phyloP scores from a whole-genome alignment of 2,329 filamentous ascomycete species.

The Cladophialophora bantiana region DNA sequence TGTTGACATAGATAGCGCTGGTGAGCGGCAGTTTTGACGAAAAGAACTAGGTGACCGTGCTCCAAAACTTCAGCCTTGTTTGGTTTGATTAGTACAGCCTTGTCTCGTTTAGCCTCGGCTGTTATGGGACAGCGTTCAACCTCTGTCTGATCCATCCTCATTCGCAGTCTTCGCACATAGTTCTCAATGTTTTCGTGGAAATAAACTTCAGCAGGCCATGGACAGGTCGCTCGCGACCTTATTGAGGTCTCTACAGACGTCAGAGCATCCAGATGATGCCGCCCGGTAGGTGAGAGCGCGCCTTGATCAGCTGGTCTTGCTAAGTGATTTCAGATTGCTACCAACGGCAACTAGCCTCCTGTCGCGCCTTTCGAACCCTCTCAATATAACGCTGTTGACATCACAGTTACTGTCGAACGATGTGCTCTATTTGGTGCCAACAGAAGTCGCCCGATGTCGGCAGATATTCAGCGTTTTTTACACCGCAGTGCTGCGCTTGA shows the following conservation, averaged over 20 bases:
- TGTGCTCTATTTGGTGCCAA: slow-evolving; percentile 64
- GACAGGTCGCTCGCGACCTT: slow-evolving; percentile 67
- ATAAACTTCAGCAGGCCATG: slow-evolving; percentile 43
- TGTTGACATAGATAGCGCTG: too few species aligned
- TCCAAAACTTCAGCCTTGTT: too few species aligned
- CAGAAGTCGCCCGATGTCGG: slow-evolving; percentile 62
- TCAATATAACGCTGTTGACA: slow-evolving; percentile 67
- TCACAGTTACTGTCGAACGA: slow-evolving; percentile 66
- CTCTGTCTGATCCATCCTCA: too few species aligned
- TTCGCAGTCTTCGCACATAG: too few species aligned
- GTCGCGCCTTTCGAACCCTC: slow-evolving; percentile 63
- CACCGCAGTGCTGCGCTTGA: slow-evolving; percentile 62
- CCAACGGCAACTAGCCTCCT: slow-evolving; percentile 58
- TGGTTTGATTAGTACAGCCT: too few species aligned
- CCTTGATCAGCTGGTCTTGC: slow-evolving; percentile 39
- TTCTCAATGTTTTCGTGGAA: not conserved
- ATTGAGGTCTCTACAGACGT: slow-evolving; percentile 66
- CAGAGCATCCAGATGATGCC: slow-evolving; percentile 65
- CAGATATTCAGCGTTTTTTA: slow-evolving; percentile 68
- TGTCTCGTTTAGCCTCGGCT: too few species aligned
- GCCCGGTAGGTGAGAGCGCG: slow-evolving; percentile 54
- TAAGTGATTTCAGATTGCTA: slow-evolving; percentile 55
- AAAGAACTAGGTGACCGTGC: too few species aligned
- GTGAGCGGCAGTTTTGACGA: too few species aligned
- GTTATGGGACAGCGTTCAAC: too few species aligned